Base-by-base conservation (phyloP, 805 yeast genomes). In the Hyphopichia homilentoma region DNA sequence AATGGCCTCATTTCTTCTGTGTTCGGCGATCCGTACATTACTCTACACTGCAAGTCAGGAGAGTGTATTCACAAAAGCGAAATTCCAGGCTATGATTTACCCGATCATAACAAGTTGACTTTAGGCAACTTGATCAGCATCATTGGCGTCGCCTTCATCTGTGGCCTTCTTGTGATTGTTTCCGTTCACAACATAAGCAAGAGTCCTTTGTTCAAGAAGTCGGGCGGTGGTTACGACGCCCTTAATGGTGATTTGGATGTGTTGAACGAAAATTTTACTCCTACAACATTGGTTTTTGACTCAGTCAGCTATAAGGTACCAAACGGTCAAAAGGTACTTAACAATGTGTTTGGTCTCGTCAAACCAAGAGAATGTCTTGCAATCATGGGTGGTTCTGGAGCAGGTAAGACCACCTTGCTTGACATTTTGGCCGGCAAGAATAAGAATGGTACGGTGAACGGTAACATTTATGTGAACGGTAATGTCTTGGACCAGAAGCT, bases 381-480 rank as follows among this genome's bases (percentile, higher is more conserved):
- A 1, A 87, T 93, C 25, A 86, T 93, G 95, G 98, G 98, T 27
- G 97, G 97, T 1, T 89, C 97, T 0, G 98, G 98, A 30, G 97
- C 98, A 9, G 98, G 98, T 32, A 93, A 93, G 54, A 90, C 98
- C 1, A 90, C 98, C 0, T 61, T 93, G 26, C 64, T 93, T 32
- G 98, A 93, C 52, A 88, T 93, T 38, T 64, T 93, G 35, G 97
- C 97, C 0, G 84, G 81, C 29, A 93, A 90, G 52, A 75, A 79
- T 51, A 93, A 90, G 51, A 71, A 79, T 21, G 98, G 98, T 2
- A 40, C 43, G 1, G 70, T 77, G 7, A 45, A 65, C 1, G 97
- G 96, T n/a, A 52, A 63, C 2, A 75, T 90, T 8, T 75, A 69
- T 44, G 75, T 88, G 15, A 93, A 93, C 55, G 97, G 97, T 2